A percentile compares a stretch with the other conserved stretches of the same genome.
phyloP scores from a whole-genome alignment of 495 filamentous ascomycete genomes.

The Hypoxylon cercidicola region DNA sequence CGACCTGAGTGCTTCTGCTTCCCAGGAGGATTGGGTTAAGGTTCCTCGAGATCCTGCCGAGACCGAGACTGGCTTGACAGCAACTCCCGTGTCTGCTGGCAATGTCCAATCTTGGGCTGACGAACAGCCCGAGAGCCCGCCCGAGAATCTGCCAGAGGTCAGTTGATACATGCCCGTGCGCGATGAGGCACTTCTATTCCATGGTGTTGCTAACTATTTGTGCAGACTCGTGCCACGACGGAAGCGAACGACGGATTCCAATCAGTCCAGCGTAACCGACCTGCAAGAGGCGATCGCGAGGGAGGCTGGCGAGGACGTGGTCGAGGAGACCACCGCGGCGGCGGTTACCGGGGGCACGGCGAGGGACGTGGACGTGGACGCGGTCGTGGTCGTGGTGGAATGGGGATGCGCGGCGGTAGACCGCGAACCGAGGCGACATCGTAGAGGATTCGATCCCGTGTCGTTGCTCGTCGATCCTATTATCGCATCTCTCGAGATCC shows the following conservation, averaged over 20 bases:
- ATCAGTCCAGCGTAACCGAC: conserved; percentile 69
- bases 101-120: conserved; percentile 75
- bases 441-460: conserved; percentile 48
- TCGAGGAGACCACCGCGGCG: conserved; percentile 67
- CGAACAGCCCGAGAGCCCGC: conserved; percentile 64
- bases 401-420: conserved; percentile 37
- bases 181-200: neutral
- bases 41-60: conserved; percentile 77
- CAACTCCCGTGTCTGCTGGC: conserved; percentile 64
- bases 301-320: conserved; percentile 61
- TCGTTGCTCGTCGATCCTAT: conserved; percentile 27
- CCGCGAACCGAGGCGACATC: conserved; percentile 47
- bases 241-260: conserved; percentile 73
- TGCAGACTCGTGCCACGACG: conserved; percentile 43
- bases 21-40: conserved; percentile 76
- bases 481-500: conserved; percentile 36
- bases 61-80: conserved; percentile 73
- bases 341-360: conserved; percentile 62
- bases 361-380: conserved; percentile 57
- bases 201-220: conserved; percentile 25
- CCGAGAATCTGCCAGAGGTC: conserved; percentile 55
- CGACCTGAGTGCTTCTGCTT: conserved; percentile 60
- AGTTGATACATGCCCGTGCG: conserved; percentile 24
- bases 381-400: conserved; percentile 52
- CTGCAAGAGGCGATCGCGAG: conserved; percentile 60